Conservation (phyloP, 2,329 filamentous ascomycete species). For the Penicillium rolfsii region DNA sequence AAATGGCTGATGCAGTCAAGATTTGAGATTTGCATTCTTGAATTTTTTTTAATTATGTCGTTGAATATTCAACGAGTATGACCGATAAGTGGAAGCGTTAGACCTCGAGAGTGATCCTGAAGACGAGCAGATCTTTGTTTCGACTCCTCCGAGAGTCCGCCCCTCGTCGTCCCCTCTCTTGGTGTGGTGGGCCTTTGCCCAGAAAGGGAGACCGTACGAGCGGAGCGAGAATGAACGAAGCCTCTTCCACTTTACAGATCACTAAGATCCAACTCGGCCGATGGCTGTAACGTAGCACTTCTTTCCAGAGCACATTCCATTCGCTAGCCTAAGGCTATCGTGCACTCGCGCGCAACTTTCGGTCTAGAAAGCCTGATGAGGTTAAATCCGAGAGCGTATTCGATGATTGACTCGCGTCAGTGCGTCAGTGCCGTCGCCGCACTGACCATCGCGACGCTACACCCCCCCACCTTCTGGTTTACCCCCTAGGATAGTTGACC, state of each 20-base stretch:
- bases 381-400: not conserved
- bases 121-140: not conserved
- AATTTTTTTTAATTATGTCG: not conserved
- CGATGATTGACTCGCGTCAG: not conserved
- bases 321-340: not conserved
- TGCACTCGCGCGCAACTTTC: not conserved
- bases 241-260: not conserved
- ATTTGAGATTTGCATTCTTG: not conserved
- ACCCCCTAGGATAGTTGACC: no score
- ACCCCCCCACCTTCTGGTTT: not conserved
- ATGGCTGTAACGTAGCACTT: not conserved
- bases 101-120: not conserved
- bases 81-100: not conserved
- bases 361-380: not conserved
- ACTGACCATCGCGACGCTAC: not conserved
- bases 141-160: not conserved
- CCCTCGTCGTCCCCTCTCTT: not conserved
- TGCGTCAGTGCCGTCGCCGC: not conserved
- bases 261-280: not conserved
- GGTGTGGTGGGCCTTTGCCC: not conserved
- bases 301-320: not conserved
- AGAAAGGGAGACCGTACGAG: slow-evolving; percentile 3
- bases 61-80: not conserved
- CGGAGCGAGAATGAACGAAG: slow-evolving; percentile 6
- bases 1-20: not conserved